Evolutionary conservation across 441 rosid species (phyloP).

Genomic region (Pelargonium citronellum): DNA sequence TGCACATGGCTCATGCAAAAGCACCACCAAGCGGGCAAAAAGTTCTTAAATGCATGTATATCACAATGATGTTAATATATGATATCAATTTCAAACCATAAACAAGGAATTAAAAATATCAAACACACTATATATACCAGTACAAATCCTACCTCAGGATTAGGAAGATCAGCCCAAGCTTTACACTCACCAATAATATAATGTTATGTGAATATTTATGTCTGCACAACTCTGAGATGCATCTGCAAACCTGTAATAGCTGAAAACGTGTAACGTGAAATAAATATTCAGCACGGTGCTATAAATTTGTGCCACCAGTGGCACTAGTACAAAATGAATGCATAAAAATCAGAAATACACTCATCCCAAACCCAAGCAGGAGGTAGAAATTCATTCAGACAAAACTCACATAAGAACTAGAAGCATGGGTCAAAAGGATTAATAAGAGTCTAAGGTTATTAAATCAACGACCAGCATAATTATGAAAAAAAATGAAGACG

Average conservation of each 20-base stretch:
- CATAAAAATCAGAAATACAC: constrained; percentile 8
- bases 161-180: constrained; percentile 78
- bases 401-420: constrained; percentile 10
- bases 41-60: constrained; percentile 53
- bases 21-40: constrained; percentile 91
- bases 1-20: constrained; percentile 86
- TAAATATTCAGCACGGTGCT: not conserved
- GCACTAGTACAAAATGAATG: not conserved
- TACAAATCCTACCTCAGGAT: constrained; percentile 58
- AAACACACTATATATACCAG: constrained; percentile 22
- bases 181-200: constrained; percentile 75
- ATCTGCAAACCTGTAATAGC: constrained; percentile 80
- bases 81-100: constrained; percentile 12
- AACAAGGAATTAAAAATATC: constrained; percentile 9
- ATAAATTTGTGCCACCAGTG: constrained; percentile 5
- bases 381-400: constrained; percentile 8
- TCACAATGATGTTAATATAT: constrained; percentile 18
- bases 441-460: constrained; percentile 8
- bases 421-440: constrained; percentile 12
- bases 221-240: constrained; percentile 84
- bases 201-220: constrained; percentile 51
- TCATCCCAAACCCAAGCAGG: constrained; percentile 13
- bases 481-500: constrained; percentile 15
- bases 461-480: not conserved
- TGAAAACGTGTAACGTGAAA: constrained; percentile 21